Conservation (phyloP, 805 yeast genomes). For the Cyberlindnera euphorbiiphila region DNA sequence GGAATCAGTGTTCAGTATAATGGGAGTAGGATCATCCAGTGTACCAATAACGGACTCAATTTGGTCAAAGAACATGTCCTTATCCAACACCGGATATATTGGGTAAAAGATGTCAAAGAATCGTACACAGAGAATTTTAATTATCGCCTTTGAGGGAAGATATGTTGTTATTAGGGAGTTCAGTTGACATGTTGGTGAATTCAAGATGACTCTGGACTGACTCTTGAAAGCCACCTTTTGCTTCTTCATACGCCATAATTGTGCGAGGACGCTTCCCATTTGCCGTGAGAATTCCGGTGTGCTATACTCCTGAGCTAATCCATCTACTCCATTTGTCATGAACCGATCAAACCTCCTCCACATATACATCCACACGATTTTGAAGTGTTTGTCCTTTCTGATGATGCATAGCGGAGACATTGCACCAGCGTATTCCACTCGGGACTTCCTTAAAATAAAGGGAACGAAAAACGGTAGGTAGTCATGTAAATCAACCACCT, state of each 20-base stretch:
- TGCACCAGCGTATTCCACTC: slow-evolving; percentile 48
- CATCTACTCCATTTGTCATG: not conserved
- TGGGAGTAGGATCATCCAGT: not conserved
- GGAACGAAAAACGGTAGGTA: slow-evolving; percentile 31
- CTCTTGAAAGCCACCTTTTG: slow-evolving; percentile 8
- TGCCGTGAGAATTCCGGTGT: not conserved
- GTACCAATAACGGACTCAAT: slow-evolving; percentile 6
- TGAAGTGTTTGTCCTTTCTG: slow-evolving; percentile 41
- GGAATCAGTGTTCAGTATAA: slow-evolving; percentile 1
- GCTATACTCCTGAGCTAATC: not conserved
- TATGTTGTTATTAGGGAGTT: slow-evolving; percentile 9
- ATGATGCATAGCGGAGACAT: slow-evolving; percentile 45
- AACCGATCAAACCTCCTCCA: slow-evolving; percentile 15
- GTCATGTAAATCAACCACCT: slow-evolving; percentile 39
- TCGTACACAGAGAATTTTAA: slow-evolving; percentile 15
- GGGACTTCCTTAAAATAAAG: slow-evolving; percentile 35
- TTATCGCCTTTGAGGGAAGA: slow-evolving; percentile 17
- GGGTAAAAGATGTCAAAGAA: slow-evolving; percentile 25
- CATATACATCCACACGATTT: slow-evolving; percentile 31
- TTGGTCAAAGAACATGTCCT: slow-evolving; percentile 17
- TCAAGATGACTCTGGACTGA: slow-evolving; percentile 1
- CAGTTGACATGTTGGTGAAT: not conserved
- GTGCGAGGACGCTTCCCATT: slow-evolving; percentile 1
- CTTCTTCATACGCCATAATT: slow-evolving; percentile 12
- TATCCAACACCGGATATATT: slow-evolving; percentile 22